These are phyloP conservation scores for Lentinula lateritia DNA, from an alignment of 768 basidiomycete species.

Conservation along the genomic window DNA sequence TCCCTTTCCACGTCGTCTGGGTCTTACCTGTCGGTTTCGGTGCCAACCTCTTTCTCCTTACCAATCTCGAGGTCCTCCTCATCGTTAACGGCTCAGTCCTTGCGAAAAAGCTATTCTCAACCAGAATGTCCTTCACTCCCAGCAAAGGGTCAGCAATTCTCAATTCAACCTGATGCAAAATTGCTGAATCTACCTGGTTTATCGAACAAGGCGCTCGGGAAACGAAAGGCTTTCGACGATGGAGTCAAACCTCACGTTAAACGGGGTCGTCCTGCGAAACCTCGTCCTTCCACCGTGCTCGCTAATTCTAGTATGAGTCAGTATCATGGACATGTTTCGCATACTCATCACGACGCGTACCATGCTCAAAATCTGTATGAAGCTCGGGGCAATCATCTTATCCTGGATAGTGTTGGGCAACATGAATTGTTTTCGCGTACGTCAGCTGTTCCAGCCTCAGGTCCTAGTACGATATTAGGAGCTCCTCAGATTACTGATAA, in stretches of 20 bases:
- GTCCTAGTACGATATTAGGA: too few species aligned
- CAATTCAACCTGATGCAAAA: too few species aligned
- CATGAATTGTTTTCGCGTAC: too few species aligned
- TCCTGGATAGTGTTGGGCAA: too few species aligned
- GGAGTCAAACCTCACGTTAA: background rate
- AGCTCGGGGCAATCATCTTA: too few species aligned
- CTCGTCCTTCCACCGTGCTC: background rate
- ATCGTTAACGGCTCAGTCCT: background rate
- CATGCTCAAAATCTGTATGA: too few species aligned
- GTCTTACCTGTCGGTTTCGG: background rate
- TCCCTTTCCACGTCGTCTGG: too few species aligned
- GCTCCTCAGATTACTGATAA: too few species aligned
- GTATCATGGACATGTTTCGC: background rate
- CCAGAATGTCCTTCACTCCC: background rate
- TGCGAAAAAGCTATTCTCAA: background rate
- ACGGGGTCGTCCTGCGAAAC: background rate
- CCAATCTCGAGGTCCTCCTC: background rate
- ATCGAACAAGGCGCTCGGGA: background rate
- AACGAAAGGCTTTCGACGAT: background rate
- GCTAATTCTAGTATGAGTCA: background rate
- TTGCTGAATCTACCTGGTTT: background rate
- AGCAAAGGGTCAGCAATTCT: background rate
- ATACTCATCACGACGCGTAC: background rate
- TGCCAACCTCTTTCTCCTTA: background rate
- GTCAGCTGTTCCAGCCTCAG: too few species aligned